phyloP scores from a whole-genome alignment of 2,329 filamentous ascomycete genomes.

The Colletotrichum scovillei region DNA sequence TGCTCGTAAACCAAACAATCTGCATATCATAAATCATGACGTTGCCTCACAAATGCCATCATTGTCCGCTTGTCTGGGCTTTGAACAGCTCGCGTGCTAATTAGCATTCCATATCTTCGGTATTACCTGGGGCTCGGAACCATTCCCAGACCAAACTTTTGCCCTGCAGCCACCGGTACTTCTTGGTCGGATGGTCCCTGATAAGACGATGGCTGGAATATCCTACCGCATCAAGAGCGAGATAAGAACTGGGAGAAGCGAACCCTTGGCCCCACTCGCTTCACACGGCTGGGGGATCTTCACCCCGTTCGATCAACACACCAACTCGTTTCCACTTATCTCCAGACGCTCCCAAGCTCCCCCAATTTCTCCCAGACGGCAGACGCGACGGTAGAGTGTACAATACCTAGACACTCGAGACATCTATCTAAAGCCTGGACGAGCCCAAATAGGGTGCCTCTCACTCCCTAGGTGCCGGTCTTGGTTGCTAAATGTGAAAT shows the following conservation, averaged over 20 bases:
- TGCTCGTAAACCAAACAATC: background rate
- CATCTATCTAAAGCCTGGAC: background rate
- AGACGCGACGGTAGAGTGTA: background rate
- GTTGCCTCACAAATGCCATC: background rate
- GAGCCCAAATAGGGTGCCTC: background rate
- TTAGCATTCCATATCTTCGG: background rate
- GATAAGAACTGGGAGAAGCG: conserved; percentile 13
- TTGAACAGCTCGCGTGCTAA: conserved; percentile 3
- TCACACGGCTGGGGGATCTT: conserved; percentile 20
- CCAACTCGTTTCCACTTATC: conserved; percentile 16
- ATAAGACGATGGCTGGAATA: conserved; percentile 19
- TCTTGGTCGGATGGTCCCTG: background rate
- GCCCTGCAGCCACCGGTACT: conserved; percentile 13
- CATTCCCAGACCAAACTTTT: background rate
- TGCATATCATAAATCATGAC: background rate
- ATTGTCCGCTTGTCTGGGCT: background rate
- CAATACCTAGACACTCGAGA: background rate
- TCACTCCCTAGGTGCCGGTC: background rate
- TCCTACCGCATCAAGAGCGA: background rate
- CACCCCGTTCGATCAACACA: conserved; percentile 1
- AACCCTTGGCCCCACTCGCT: conserved; percentile 16
- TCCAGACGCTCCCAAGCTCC: background rate
- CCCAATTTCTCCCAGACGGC: background rate
- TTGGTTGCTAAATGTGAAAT: background rate
- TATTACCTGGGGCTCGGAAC: background rate